Conservation (phyloP, 352 stramenopile genomes). For the Phytopythium boreale region DNA sequence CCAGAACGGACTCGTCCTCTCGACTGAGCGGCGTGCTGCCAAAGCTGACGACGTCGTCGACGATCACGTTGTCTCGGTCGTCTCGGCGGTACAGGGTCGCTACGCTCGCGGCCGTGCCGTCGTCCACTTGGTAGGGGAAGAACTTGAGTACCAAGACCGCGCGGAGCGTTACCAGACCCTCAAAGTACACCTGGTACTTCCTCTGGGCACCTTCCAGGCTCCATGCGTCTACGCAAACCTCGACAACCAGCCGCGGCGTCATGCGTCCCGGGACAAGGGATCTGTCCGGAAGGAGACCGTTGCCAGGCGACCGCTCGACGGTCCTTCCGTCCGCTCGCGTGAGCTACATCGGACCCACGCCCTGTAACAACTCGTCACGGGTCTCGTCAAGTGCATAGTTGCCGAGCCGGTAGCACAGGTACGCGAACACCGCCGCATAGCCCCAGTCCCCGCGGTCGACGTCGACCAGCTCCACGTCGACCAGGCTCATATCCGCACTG, state of each 20-base stretch:
- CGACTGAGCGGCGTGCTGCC: neutral
- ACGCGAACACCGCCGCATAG: neutral
- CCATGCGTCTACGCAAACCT: neutral
- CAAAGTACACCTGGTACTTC: neutral
- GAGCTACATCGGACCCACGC: neutral
- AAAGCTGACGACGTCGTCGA: slow-evolving; percentile 3
- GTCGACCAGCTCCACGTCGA: neutral
- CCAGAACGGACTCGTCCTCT: neutral
- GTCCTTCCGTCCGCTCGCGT: neutral
- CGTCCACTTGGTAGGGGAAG: neutral
- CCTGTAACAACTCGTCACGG: neutral
- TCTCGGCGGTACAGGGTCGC: neutral
- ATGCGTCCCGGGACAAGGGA: neutral
- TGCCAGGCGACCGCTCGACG: neutral
- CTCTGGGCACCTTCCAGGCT: neutral
- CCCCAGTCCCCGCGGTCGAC: neutral
- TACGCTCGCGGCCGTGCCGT: neutral
- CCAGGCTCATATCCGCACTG: neutral
- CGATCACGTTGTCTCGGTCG: neutral
- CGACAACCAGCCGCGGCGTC: neutral
- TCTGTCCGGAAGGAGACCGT: neutral
- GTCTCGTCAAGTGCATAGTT: neutral
- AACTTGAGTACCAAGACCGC: neutral
- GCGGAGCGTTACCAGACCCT: neutral
- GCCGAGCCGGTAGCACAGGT: neutral